phyloP scores from a whole-genome alignment of 2,329 filamentous ascomycete genomes.

The Pseudonectria buxi region DNA sequence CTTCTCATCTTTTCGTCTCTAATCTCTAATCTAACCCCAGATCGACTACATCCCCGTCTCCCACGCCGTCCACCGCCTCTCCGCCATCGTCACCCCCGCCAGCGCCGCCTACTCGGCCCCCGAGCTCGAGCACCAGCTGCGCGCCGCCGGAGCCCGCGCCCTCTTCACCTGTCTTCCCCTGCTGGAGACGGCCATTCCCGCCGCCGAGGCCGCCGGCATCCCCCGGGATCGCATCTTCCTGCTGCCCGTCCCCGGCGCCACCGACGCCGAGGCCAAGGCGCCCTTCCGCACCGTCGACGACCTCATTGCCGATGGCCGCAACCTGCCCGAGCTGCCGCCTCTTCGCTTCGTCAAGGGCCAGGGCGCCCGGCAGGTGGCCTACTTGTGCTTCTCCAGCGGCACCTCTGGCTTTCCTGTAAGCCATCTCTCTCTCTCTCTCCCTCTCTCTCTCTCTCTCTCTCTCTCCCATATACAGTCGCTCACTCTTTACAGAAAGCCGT shows the following conservation, averaged over 20 bases:
- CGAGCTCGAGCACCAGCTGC: slow-evolving; percentile 67
- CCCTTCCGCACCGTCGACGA: slow-evolving; percentile 61
- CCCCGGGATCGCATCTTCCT: slow-evolving; percentile 60
- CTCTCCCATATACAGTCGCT: slow-evolving; percentile 5
- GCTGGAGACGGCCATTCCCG: slow-evolving; percentile 56
- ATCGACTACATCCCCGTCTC: slow-evolving; percentile 68
- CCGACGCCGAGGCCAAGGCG: slow-evolving; percentile 28
- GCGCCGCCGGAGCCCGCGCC: slow-evolving; percentile 60
- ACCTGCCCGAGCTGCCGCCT: slow-evolving; percentile 45
- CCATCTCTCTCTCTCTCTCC: neutral
- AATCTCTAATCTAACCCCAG: slow-evolving; percentile 29
- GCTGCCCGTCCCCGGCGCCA: slow-evolving; percentile 57
- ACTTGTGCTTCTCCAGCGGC: slow-evolving; percentile 73
- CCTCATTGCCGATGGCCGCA: slow-evolving; percentile 54
- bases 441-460: neutral
- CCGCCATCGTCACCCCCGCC: slow-evolving; percentile 67
- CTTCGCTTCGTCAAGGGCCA: slow-evolving; percentile 58
- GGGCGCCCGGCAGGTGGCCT: slow-evolving; percentile 62
- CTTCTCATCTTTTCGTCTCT: neutral
- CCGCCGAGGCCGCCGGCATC: slow-evolving; percentile 57
- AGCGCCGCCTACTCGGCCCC: slow-evolving; percentile 66
- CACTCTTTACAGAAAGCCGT: slow-evolving; percentile 59
- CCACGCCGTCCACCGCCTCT: slow-evolving; percentile 67
- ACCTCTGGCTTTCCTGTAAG: slow-evolving; percentile 70
- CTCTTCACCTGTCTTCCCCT: slow-evolving; percentile 67